Evolutionary conservation across 192 early-diverging fungal species (phyloP), one percentile per base, ranked within the genome.

Genomic region (Backusella morwellensis): DNA sequence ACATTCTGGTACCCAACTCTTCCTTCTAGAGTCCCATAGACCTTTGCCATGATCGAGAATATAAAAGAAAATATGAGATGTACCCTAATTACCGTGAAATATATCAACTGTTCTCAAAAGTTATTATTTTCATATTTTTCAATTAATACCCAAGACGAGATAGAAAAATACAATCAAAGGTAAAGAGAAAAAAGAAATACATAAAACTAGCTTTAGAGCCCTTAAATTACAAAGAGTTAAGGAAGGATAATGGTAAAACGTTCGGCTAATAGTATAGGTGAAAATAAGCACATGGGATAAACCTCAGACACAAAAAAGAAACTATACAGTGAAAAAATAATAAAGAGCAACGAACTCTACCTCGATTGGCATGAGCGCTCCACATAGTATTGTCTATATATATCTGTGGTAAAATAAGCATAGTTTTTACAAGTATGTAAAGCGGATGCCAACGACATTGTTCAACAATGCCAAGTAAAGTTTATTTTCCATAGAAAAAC

Each of bases 381-480:
- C 47, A 50, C 47, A 7, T 50, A 7, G 47, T 50, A n/a, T n/a
- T n/a, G 47, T 50, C 1, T 50, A n/a, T 7, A n/a, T 50, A 50
- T 19, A 50, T 50, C 47, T 19, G 47, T 50, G 19, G 6, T 50
- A 50, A 50, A n/a, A 50, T 50, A 19, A n/a, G 6, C 19, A n/a
- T 50, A 6, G 32, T 50, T 50, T 50, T n/a, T 50, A 50, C 19
- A 19, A 50, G 6, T 17, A 50, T 50, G 1, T 50, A 7, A 50
- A 50, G 19, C 19, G 17, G 47, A 50, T n/a, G 19, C 47, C 4
- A 50, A n/a, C 15, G 47, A 50, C 47, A 50, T 50, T 21, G 19
- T 50, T 50, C 19, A 50, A 50, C 19, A 63, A 63, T 63, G 56
- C 56, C 56, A 63, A 63, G 56, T n/a, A 63, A 63, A 63, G 56